Percentiles rank a stretch among this genome's conserved stretches.
phyloP scores from a whole-genome alignment of 768 basidiomycete species.

The Calocera viscosa region DNA sequence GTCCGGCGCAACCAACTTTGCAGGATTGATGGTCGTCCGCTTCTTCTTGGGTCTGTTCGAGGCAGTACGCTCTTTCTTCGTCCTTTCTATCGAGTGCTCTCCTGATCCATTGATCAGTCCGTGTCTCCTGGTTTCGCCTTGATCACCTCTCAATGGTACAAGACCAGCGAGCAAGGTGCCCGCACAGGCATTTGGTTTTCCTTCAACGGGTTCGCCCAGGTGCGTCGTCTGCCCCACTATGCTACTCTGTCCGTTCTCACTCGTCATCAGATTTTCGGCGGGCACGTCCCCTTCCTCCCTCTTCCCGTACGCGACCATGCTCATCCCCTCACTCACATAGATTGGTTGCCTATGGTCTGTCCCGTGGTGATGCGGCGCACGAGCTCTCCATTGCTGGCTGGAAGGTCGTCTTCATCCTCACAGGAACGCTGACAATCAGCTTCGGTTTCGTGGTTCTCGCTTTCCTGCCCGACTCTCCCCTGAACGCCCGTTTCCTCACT shows the following conservation, averaged over 20 bases:
- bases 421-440: slow-evolving; percentile 33
- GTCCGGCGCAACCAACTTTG: slow-evolving; percentile 32
- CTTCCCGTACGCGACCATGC: too few relatives aligned
- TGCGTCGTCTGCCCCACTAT: too few relatives aligned
- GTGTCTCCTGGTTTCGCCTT: background rate
- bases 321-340: too few relatives aligned
- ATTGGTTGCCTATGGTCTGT: background rate
- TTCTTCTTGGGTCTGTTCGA: too few relatives aligned
- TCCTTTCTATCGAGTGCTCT: slow-evolving; percentile 5
- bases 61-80: slow-evolving; percentile 34
- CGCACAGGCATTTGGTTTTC: background rate
- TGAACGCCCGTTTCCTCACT: slow-evolving; percentile 24
- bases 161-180: background rate
- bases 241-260: too few relatives aligned
- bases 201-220: background rate
- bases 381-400: background rate
- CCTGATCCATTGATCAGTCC: background rate
- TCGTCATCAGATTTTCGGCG: background rate
- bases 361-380: background rate
- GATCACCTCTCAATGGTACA: slow-evolving; percentile 5
- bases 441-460: slow-evolving; percentile 29
- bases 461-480: slow-evolving; percentile 20
- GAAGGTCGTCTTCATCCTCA: slow-evolving; percentile 34
- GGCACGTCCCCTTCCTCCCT: too few relatives aligned
- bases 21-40: slow-evolving; percentile 34